Evolutionary conservation across 108 stramenopile genomes (phyloP).

Genomic region (Pseudonitzschia delicatissima): DNA sequence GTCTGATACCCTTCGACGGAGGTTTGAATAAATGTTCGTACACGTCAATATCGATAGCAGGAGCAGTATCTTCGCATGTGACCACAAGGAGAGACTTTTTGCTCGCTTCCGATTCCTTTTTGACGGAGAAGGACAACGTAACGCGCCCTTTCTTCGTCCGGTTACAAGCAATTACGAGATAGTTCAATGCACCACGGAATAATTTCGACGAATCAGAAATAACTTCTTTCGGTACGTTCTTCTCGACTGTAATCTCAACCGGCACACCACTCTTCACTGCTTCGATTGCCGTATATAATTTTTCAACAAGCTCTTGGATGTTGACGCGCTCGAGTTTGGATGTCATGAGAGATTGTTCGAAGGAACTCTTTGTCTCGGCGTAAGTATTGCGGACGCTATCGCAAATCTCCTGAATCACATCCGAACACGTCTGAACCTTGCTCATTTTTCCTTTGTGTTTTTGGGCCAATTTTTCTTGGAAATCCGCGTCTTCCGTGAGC

Average conservation of each 20-base stretch:
- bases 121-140: not conserved
- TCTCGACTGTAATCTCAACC: conserved; percentile 40
- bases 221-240: conserved; percentile 38
- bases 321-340: conserved; percentile 20
- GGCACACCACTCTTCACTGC: conserved; percentile 48
- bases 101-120: not conserved
- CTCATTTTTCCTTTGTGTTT: conserved; percentile 43
- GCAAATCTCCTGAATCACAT: conserved; percentile 59
- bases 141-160: conserved; percentile 24
- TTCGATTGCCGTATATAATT: conserved; percentile 38
- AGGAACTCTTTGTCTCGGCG: conserved; percentile 37
- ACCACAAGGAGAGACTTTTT: conserved; percentile 11
- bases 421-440: conserved; percentile 35
- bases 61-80: conserved; percentile 61
- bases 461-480: conserved; percentile 24
- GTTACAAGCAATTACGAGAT: conserved; percentile 20
- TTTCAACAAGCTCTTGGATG: conserved; percentile 38
- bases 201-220: conserved; percentile 58
- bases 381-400: conserved; percentile 32
- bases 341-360: conserved; percentile 14
- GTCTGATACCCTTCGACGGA: not conserved
- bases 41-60: conserved; percentile 45
- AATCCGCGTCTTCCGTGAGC: conserved; percentile 45
- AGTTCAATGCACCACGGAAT: conserved; percentile 65
- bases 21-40: conserved; percentile 58